Percentiles rank a stretch among this genome's conserved stretches.
phyloP scores from a whole-genome alignment of 2,329 filamentous ascomycete species.

The Metarhizium sp. region DNA sequence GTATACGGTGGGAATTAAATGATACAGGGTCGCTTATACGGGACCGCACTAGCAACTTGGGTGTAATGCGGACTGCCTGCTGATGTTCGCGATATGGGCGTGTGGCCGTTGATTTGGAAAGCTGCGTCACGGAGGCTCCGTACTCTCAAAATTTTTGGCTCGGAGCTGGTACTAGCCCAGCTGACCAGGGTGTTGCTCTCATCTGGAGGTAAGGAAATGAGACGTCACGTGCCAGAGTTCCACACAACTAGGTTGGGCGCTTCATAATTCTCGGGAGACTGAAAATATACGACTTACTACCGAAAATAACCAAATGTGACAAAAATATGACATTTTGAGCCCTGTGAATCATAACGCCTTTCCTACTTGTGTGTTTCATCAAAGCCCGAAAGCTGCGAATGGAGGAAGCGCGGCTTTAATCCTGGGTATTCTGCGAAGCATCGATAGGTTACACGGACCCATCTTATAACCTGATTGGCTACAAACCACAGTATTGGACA shows the following conservation, averaged over 20 bases:
- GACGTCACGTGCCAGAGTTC: slow-evolving; percentile 3
- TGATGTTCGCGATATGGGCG: not conserved
- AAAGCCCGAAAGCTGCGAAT: not conserved
- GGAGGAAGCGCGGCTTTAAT: not conserved
- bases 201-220: slow-evolving; percentile 1
- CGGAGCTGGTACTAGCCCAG: not conserved
- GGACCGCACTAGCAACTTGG: not conserved
- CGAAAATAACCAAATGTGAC: not conserved
- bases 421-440: not conserved
- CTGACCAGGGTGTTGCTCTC: not conserved
- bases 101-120: not conserved
- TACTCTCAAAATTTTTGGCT: slow-evolving; percentile 4
- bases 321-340: too few relatives aligned
- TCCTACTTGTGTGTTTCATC: not conserved
- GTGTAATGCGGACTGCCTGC: not conserved
- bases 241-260: not conserved
- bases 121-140: not conserved
- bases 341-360: not conserved
- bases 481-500: not conserved
- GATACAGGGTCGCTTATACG: not conserved
- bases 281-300: too few relatives aligned
- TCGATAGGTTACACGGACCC: not conserved
- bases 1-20: not conserved
- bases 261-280: too few relatives aligned
- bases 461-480: not conserved